Evolutionary conservation across 192 early-diverging fungal species (phyloP), one percentile per base, ranked within the genome.

Genomic region (Obelidium mucronatum): DNA sequence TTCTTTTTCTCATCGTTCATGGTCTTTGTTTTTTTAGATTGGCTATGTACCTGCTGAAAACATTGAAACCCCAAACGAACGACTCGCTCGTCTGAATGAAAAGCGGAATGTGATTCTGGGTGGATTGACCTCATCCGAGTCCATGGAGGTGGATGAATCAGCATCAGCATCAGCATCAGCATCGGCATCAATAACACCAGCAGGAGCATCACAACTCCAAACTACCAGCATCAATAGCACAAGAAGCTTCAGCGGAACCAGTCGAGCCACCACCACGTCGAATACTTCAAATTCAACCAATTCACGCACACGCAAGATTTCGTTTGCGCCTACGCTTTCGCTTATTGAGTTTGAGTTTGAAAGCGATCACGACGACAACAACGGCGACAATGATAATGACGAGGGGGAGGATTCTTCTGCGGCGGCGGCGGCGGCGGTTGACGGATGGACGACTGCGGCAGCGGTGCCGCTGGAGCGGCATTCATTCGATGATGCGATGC

Each of bases 1-100:
- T 17, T n/a, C 52, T 53, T 53, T 17, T 53, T 24, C 52, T 53
- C 52, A 28, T 31, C 17, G 30, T 31, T 1, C n/a, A 19, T 2
- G 22, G 26, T 39, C 13, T 3, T 15, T 33, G 26, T 42, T n/a
- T 15, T 30, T 24, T 22, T 84, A 91, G 78, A 90, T 94, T 78
- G 94, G 94, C n/a, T 95, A 95, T 76, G 92, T 95, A 58, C 94
- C 94, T 31, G 93, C 94, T 2, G 92, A 94, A 73, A 94, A 95
- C 73, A 90, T 94, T 42, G 94, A 95, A 87, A 93, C 92, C 2
- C 93, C 93, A 0, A 91, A 85, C 78, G 93, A 94, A 72, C 86
- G 92, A 35, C 69, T 94, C 48, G 93, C 92, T 15, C 83, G 93
- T 40, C 75, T 94, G 30, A 93, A 94, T 74, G 91, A 91, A 72